A percentile compares a stretch with the other conserved stretches of the same genome.
Evolutionary conservation across 108 stramenopile species (phyloP).

Genomic region (Pseudonitzschia multiseries): DNA sequence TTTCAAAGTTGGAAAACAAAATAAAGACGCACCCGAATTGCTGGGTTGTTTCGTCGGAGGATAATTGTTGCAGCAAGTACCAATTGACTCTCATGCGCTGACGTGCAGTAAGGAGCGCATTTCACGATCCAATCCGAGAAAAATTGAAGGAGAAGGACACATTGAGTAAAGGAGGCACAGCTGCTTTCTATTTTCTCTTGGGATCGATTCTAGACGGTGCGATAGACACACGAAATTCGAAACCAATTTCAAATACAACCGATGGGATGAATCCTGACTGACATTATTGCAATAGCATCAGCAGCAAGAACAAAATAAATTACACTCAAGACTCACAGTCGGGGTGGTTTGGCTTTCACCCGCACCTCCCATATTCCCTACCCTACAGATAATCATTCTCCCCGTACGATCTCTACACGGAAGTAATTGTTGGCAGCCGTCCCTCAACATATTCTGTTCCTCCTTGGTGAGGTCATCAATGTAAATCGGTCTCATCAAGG

Average conservation of each 20-base stretch:
- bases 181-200: background rate
- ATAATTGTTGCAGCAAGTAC: slow-evolving; percentile 3
- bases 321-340: background rate
- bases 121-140: background rate
- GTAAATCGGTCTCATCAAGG: slow-evolving; percentile 8
- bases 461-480: background rate
- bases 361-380: background rate
- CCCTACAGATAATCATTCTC: background rate
- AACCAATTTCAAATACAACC: too few species aligned
- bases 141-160: background rate
- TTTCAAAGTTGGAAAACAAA: background rate
- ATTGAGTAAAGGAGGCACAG: background rate
- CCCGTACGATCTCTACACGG: slow-evolving; percentile 16
- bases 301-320: background rate
- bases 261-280: background rate
- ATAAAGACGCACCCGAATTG: slow-evolving; percentile 3
- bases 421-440: background rate
- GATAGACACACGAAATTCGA: too few species aligned
- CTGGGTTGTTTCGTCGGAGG: slow-evolving; percentile 5
- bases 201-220: too few species aligned
- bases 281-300: background rate
- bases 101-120: background rate
- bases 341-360: slow-evolving; percentile 1
- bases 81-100: slow-evolving; percentile 3
- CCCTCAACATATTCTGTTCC: background rate